Evolutionary conservation across 2,329 filamentous ascomycete genomes (phyloP).

Genomic region (Verticillium zaregamsianum): DNA sequence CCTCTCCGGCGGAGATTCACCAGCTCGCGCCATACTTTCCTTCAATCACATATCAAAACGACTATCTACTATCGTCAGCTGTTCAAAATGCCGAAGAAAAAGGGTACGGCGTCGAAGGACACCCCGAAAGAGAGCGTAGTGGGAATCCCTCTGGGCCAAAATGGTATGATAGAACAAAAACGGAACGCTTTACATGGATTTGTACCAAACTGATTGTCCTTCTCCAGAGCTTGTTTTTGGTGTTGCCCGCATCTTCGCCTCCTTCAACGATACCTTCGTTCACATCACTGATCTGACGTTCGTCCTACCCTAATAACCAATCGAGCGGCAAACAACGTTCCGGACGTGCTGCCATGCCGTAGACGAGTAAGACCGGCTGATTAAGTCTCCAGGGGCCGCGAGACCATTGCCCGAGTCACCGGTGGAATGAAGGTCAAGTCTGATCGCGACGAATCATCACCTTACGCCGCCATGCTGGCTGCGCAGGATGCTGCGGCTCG

Average conservation of each 20-base stretch:
- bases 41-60: too few relatives aligned
- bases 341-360: constrained; percentile 10
- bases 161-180: neutral
- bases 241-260: constrained; percentile 96
- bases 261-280: constrained; percentile 91
- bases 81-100: too few relatives aligned
- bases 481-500: constrained; percentile 95
- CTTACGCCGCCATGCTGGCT: constrained; percentile 99
- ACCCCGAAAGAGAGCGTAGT: neutral
- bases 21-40: too few relatives aligned
- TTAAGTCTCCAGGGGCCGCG: constrained; percentile 87
- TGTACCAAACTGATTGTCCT: too few relatives aligned
- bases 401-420: constrained; percentile 99
- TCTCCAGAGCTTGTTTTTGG: constrained; percentile 81
- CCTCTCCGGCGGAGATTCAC: too few relatives aligned
- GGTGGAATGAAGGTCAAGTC: constrained; percentile 99
- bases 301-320: constrained; percentile 30
- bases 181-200: neutral
- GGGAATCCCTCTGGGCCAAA: neutral
- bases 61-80: too few relatives aligned
- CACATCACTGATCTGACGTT: constrained; percentile 99
- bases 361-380: constrained; percentile 53
- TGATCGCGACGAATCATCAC: constrained; percentile 99
- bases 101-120: neutral
- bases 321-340: too few relatives aligned